Percentiles rank a stretch among this genome's conserved stretches.
Evolutionary conservation across 2,329 filamentous ascomycete species (phyloP).

Genomic region (Rutstroemia sp.): DNA sequence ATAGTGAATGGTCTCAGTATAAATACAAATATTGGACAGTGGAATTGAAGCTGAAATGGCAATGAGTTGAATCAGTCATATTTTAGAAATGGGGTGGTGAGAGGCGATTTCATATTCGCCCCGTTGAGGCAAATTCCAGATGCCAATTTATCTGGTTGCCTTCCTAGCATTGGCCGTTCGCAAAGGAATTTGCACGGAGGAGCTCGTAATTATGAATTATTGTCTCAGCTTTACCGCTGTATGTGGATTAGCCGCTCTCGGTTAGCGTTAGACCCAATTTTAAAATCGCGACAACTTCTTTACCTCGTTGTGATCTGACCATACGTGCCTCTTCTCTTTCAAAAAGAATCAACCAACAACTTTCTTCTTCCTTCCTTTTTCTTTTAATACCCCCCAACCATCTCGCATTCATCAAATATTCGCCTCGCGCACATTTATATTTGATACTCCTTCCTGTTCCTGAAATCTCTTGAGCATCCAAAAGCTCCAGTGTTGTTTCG

Average conservation of each 20-base stretch:
- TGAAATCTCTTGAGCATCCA: slow-evolving; percentile 8
- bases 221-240: neutral
- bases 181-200: too few relatives aligned
- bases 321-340: slow-evolving; percentile 7
- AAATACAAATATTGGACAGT: neutral
- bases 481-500: slow-evolving; percentile 8
- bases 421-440: slow-evolving; percentile 1
- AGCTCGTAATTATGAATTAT: neutral
- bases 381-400: neutral
- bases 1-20: neutral
- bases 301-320: neutral
- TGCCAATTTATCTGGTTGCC: neutral
- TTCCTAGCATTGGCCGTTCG: too few relatives aligned
- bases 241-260: neutral
- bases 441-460: neutral
- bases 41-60: neutral
- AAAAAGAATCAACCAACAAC: slow-evolving; percentile 4
- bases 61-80: neutral
- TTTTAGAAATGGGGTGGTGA: too few relatives aligned
- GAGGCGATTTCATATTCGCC: too few relatives aligned
- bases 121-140: too few relatives aligned
- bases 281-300: slow-evolving; percentile 9
- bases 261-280: slow-evolving; percentile 10
- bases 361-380: neutral
- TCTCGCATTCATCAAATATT: slow-evolving; percentile 5